Conservation (phyloP, 1,284 basidiomycete species). For the Puccinia hordei region DNA sequence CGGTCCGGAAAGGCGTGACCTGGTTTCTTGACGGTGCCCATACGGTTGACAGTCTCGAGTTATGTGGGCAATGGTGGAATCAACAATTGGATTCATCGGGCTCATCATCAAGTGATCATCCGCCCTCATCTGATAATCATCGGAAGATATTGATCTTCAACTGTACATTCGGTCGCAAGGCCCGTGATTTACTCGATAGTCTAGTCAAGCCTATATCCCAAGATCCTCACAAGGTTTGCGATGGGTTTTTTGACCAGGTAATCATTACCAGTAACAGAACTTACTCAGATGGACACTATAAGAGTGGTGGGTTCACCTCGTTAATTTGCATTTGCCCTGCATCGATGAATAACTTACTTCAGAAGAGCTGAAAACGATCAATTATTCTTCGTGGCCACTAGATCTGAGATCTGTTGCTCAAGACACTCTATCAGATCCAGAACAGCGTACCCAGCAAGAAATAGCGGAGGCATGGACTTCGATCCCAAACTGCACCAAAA, state of each 20-base stretch:
- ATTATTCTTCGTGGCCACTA: conserved; percentile 1
- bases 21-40: conserved; percentile 59
- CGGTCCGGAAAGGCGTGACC: conserved; percentile 62
- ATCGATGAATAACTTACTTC: too few relatives aligned
- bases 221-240: neutral
- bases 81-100: conserved; percentile 8
- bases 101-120: neutral
- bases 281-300: conserved; percentile 77
- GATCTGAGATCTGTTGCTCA: conserved; percentile 61
- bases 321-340: neutral
- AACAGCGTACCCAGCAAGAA: conserved; percentile 74
- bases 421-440: conserved; percentile 67
- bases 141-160: conserved; percentile 76
- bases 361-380: neutral
- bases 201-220: conserved; percentile 64
- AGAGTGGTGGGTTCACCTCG: conserved; percentile 3
- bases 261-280: conserved; percentile 97
- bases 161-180: conserved; percentile 87
- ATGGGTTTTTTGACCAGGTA: conserved; percentile 71
- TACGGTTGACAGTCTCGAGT: conserved; percentile 78
- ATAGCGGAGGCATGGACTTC: conserved; percentile 74
- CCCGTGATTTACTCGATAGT: conserved; percentile 70
- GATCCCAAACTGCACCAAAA: conserved; percentile 66
- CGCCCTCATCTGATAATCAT: neutral
- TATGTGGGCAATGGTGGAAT: conserved; percentile 79